Evolutionary conservation across 257 asterid species (phyloP).

Genomic region (Solanum medicagineum): DNA sequence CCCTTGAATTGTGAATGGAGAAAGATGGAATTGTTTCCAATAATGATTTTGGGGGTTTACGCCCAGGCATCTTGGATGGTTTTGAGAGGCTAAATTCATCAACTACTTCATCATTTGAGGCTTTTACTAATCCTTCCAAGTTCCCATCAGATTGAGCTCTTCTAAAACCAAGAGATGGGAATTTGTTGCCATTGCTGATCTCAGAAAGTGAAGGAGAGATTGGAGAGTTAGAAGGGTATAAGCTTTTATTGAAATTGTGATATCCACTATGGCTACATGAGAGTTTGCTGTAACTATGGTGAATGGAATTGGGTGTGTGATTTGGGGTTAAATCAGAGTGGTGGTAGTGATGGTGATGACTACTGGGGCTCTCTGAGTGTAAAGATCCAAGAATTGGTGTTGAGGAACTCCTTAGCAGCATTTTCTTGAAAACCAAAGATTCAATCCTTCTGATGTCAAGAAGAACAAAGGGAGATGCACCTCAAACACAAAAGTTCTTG

Average conservation of each 20-base stretch:
- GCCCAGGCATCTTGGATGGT: conserved; percentile 11
- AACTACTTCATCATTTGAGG: neutral
- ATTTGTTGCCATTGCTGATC: neutral
- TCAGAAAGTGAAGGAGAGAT: conserved; percentile 31
- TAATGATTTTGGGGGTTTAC: conserved; percentile 12
- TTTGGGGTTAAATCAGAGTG: conserved; percentile 12
- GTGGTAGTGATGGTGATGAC: conserved; percentile 21
- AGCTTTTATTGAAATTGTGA: conserved; percentile 15
- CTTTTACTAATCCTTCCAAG: conserved; percentile 37
- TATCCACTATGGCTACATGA: conserved; percentile 18
- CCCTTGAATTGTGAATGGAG: conserved; percentile 9
- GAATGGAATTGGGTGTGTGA: conserved; percentile 22
- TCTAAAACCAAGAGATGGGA: conserved; percentile 26
- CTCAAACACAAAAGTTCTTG: neutral
- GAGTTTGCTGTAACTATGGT: conserved; percentile 14
- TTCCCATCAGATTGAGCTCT: conserved; percentile 74
- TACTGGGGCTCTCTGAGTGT: conserved; percentile 43
- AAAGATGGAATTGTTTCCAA: conserved; percentile 58
- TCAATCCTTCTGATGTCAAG: neutral
- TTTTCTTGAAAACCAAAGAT: neutral
- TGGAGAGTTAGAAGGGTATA: conserved; percentile 23
- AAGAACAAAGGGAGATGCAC: neutral
- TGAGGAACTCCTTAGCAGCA: conserved; percentile 82
- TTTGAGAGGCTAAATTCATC: conserved; percentile 40
- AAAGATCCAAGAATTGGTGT: conserved; percentile 84